A percentile compares a stretch with the other conserved stretches of the same genome.
Evolutionary conservation across 805 yeast species (phyloP).

Genomic region (Metschnikowia henanensis): DNA sequence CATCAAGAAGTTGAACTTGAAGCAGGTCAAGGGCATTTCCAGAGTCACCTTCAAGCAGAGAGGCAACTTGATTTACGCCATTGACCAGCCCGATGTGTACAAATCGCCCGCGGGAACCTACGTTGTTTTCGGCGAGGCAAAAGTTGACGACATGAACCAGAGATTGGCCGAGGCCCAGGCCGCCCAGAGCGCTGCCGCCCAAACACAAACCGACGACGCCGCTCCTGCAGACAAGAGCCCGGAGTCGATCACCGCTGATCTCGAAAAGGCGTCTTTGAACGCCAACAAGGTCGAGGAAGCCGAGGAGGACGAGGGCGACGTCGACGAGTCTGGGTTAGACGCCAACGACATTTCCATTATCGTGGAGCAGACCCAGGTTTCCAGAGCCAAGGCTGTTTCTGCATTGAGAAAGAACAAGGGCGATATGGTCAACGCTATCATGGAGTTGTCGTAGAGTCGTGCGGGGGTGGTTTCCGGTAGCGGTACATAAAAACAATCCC

Average conservation of each 20-base stretch:
- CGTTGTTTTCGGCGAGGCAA: slow-evolving; percentile 97
- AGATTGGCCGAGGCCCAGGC: slow-evolving; percentile 83
- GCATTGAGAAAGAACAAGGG: slow-evolving; percentile 87
- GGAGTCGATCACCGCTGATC: slow-evolving; percentile 80
- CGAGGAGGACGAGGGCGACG: slow-evolving; percentile 63
- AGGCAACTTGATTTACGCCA: slow-evolving; percentile 86
- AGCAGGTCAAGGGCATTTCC: slow-evolving; percentile 87
- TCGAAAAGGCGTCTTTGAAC: slow-evolving; percentile 62
- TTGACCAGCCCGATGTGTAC: slow-evolving; percentile 94
- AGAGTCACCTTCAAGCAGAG: slow-evolving; percentile 95
- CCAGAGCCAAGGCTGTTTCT: slow-evolving; percentile 87
- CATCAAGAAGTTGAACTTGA: slow-evolving; percentile 84
- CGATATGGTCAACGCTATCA: slow-evolving; percentile 95
- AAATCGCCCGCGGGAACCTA: slow-evolving; percentile 90
- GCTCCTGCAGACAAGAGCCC: slow-evolving; percentile 56
- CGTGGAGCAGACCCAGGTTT: slow-evolving; percentile 86
- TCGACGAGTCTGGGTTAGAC: slow-evolving; percentile 83
- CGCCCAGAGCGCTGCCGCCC: slow-evolving; percentile 57
- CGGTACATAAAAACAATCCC: too few species aligned
- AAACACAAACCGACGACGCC: slow-evolving; percentile 36
- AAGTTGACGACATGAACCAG: slow-evolving; percentile 90
- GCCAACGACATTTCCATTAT: slow-evolving; percentile 82
- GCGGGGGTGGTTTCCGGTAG: too few species aligned
- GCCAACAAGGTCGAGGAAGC: slow-evolving; percentile 40
- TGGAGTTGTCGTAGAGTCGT: slow-evolving; percentile 67